These are phyloP conservation scores for Pyrrhoderma lamaoense DNA, from an alignment of 1,284 basidiomycete species.

Conservation along the genomic window DNA sequence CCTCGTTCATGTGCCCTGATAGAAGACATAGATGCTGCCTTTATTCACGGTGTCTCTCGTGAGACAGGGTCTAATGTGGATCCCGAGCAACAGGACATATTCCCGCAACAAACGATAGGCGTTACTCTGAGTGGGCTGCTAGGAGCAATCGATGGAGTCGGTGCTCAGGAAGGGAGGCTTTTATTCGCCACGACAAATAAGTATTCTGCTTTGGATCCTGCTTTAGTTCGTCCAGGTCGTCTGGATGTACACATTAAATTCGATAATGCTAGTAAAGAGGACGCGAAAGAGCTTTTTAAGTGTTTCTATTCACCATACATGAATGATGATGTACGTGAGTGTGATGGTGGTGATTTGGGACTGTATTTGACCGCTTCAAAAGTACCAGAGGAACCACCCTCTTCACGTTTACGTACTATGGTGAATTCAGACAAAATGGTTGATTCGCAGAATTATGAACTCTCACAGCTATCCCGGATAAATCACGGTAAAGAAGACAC, in stretches of 20 bases:
- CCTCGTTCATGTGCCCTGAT: slow-evolving; percentile 67
- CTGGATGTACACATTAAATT: slow-evolving; percentile 77
- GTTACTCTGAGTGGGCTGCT: slow-evolving; percentile 66
- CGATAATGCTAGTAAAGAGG: slow-evolving; percentile 56
- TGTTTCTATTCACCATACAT: slow-evolving; percentile 50
- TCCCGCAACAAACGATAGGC: slow-evolving; percentile 6
- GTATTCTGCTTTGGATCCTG: slow-evolving; percentile 57
- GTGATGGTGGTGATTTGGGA: slow-evolving; percentile 19
- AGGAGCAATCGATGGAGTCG: slow-evolving; percentile 69
- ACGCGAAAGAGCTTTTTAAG: slow-evolving; percentile 55
- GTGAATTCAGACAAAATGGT: no score
- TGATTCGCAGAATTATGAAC: no score
- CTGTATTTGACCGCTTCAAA: not conserved
- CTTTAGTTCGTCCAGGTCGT: slow-evolving; percentile 68
- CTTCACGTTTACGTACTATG: no score
- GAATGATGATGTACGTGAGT: slow-evolving; percentile 15
- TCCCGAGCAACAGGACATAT: slow-evolving; percentile 12
- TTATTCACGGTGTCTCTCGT: slow-evolving; percentile 44
- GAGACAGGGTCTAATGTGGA: slow-evolving; percentile 30
- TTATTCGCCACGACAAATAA: slow-evolving; percentile 75
- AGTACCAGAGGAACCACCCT: not conserved
- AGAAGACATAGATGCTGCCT: slow-evolving; percentile 76
- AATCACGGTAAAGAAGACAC: no score
- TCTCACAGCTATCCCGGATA: no score
- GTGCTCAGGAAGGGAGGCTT: slow-evolving; percentile 68